Conservation (phyloP, 768 basidiomycete species). For the Tylopilus intermedius region DNA sequence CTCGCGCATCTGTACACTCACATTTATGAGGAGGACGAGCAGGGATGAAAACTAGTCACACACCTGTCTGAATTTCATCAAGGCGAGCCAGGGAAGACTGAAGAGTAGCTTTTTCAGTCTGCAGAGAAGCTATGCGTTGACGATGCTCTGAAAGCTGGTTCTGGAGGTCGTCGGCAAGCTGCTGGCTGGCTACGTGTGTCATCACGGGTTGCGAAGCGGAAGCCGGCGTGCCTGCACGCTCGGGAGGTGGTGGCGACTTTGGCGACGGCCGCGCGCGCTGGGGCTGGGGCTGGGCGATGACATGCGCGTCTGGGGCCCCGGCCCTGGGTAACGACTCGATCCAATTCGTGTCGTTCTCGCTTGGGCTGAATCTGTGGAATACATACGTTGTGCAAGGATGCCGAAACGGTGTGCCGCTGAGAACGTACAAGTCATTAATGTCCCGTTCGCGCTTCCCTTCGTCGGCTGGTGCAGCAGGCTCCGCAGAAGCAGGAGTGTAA, state of each 20-base stretch:
- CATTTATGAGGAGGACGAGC: not conserved
- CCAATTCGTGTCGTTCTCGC: conserved; percentile 49
- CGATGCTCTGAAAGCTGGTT: conserved; percentile 16
- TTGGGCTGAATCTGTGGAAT: conserved; percentile 41
- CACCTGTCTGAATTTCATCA: conserved; percentile 31
- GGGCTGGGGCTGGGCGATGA: conserved; percentile 32
- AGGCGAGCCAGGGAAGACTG: conserved; percentile 25
- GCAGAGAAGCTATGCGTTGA: conserved; percentile 17
- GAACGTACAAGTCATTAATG: conserved; percentile 61
- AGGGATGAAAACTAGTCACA: conserved; percentile 1
- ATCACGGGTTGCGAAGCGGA: conserved; percentile 4
- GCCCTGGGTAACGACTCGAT: conserved; percentile 53
- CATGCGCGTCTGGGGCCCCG: conserved; percentile 25
- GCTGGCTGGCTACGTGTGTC: not conserved
- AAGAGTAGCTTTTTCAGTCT: conserved; percentile 26
- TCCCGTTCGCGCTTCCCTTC: conserved; percentile 44
- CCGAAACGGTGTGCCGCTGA: not conserved
- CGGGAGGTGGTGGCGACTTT: conserved; percentile 15
- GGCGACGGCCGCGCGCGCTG: conserved; percentile 19
- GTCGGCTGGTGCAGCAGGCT: conserved; percentile 30
- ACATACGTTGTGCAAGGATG: conserved; percentile 5
- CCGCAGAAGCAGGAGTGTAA: conserved; percentile 49
- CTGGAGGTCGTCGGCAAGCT: conserved; percentile 11
- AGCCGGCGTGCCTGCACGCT: conserved; percentile 6
- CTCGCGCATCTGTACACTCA: conserved; percentile 14